Percentiles rank a stretch among this genome's conserved stretches.
Conservation (phyloP, 352 stramenopile genomes). For the Globisporangium solare region DNA sequence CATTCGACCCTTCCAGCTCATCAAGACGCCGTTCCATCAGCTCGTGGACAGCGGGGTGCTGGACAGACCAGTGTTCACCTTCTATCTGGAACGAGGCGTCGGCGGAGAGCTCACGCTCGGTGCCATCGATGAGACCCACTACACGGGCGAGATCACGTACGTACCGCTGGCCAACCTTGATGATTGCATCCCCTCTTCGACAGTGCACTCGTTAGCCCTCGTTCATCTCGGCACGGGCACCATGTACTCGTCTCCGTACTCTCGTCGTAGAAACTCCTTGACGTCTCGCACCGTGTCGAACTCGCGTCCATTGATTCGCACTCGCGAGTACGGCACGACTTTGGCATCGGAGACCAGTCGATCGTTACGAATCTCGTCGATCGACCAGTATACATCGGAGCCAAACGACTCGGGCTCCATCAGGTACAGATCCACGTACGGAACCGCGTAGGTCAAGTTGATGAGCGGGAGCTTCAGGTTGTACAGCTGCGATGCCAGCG, state of each 20-base stretch:
- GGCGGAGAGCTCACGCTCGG: conserved; percentile 1
- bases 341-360: conserved; percentile 16
- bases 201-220: background rate
- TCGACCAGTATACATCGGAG: conserved; percentile 4
- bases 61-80: conserved; percentile 1
- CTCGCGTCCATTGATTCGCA: conserved; percentile 27
- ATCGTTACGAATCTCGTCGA: conserved; percentile 10
- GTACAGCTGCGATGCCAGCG: conserved; percentile 32
- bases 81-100: background rate
- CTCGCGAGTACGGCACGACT: conserved; percentile 20
- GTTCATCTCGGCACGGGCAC: conserved; percentile 9
- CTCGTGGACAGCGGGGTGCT: conserved; percentile 1
- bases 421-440: conserved; percentile 40
- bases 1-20: background rate
- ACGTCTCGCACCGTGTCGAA: conserved; percentile 36
- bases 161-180: background rate
- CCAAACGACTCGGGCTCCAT: conserved; percentile 17
- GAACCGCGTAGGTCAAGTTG: conserved; percentile 11
- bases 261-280: conserved; percentile 21
- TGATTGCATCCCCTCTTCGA: no score
- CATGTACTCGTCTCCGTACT: conserved; percentile 33
- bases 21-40: background rate
- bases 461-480: conserved; percentile 12
- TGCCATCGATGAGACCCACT: background rate
- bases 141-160: background rate